Base-by-base conservation (phyloP, 345 rosid species). In the Lepidium africanum region DNA sequence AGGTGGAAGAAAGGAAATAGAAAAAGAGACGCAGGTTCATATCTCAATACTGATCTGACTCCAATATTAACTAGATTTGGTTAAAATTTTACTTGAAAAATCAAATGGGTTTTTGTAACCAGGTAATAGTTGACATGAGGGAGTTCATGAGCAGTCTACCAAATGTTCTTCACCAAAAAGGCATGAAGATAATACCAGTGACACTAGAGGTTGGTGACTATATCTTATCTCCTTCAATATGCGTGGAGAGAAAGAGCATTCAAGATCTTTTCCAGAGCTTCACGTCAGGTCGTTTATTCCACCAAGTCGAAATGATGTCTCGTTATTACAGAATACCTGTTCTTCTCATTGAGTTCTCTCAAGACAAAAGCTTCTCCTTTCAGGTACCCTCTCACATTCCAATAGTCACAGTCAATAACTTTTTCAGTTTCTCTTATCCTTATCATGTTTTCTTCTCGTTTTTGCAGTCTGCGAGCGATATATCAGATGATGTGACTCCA, bases 61-160 rank as follows among this genome's bases (percentile, higher is more conserved):
- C 16, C n/a, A 27, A 62, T 30, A 42, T 58, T 40, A 14, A 49
- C 47, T 21, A 3, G 32, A 23, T 16, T 56, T 2, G 3, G 6
- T 9, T 27, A 46, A 41, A 0, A 10, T 54, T 46, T 32, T 40
- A 27, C 10, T 42, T 38, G 4, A 32, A 30, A 15, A 0, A 0
- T 16, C 8, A 16, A 30, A 8, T 7, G 37, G 65, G 36, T 62
- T 19, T 2, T 16, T 42, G 33, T 70, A 15, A 69, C 46, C 83
- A 93, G 98, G 86, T 91, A 71, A 85, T 91, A 76, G 99, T 94
- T 76, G 99, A 91, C 72, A 87, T 91, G 96, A 91, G 99, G 74
- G 99, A 94, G 84, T 94, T 94, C 76, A 94, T 94, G 99, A 94
- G 99, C 81, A 94, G 97, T 80, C 87, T 94, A 52, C 99, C 99